A percentile compares a stretch with the other conserved stretches of the same genome.
These are phyloP conservation scores for Lentinula detonsa DNA, from an alignment of 768 basidiomycete genomes.

Conservation along the genomic window DNA sequence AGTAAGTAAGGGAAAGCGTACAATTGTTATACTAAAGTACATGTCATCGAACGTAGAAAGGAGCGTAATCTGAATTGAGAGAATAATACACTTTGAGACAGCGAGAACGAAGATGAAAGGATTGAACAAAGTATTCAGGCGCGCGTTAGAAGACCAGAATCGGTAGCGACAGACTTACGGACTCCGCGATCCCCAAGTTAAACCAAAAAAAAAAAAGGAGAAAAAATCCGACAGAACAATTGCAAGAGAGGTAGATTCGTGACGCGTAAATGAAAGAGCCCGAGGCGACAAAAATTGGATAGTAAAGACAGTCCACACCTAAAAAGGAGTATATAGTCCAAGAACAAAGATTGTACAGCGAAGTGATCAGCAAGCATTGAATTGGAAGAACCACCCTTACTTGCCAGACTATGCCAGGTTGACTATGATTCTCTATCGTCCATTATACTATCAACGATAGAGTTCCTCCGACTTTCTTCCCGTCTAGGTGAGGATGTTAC, in stretches of 20 bases:
- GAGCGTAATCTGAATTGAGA: not conserved
- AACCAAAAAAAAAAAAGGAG: not conserved
- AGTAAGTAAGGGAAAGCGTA: not conserved
- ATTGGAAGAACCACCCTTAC: too few species aligned
- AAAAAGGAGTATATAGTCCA: not conserved
- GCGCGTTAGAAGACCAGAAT: not conserved
- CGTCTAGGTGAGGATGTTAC: not conserved
- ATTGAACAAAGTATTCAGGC: not conserved
- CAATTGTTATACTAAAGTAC: not conserved
- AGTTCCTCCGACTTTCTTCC: conserved; percentile 5
- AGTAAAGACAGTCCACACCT: not conserved
- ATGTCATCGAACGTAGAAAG: not conserved
- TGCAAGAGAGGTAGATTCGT: not conserved
- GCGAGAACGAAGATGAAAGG: not conserved
- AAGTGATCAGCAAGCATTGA: not conserved
- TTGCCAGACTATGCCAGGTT: too few species aligned
- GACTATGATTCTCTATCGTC: conserved; percentile 4
- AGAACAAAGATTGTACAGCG: not conserved
- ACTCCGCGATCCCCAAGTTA: conserved; percentile 5
- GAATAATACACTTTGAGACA: not conserved
- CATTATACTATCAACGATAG: not conserved
- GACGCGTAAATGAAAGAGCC: not conserved
- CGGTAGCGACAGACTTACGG: conserved; percentile 5
- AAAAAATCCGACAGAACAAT: not conserved
- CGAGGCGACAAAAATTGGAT: not conserved